phyloP scores from a whole-genome alignment of 768 basidiomycete species.

The Pisolithus marmoratus region DNA sequence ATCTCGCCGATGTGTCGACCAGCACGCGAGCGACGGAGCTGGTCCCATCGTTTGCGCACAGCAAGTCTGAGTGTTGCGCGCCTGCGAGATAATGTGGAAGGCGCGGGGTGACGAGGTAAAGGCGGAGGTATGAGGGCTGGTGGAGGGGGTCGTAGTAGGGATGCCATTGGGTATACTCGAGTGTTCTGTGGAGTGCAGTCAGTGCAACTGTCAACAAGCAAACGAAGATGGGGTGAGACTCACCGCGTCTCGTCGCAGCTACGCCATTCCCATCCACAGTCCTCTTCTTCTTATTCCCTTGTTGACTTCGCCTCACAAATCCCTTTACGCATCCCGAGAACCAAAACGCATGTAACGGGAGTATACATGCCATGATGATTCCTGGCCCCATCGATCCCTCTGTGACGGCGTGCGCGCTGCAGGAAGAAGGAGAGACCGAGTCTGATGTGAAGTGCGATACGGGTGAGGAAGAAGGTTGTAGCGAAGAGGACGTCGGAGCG shows the following conservation, averaged over 20 bases:
- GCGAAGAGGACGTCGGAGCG: slow-evolving; percentile 49
- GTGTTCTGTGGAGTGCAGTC: slow-evolving; percentile 8
- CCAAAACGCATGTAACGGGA: slow-evolving; percentile 50
- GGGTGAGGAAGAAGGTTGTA: slow-evolving; percentile 43
- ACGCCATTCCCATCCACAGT: neutral
- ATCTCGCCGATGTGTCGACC: slow-evolving; percentile 22
- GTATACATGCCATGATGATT: slow-evolving; percentile 33
- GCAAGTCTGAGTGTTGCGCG: slow-evolving; percentile 23
- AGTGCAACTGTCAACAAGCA: neutral
- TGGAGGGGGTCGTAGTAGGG: neutral
- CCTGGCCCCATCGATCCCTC: slow-evolving; percentile 36
- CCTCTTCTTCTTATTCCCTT: neutral
- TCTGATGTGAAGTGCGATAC: slow-evolving; percentile 42
- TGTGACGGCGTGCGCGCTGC: slow-evolving; percentile 24
- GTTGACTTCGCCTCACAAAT: slow-evolving; percentile 32
- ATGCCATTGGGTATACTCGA: neutral
- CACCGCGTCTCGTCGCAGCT: neutral
- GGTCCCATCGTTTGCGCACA: slow-evolving; percentile 24
- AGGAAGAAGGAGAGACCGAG: slow-evolving; percentile 29
- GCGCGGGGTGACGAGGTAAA: slow-evolving; percentile 9
- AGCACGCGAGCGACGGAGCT: slow-evolving; percentile 20
- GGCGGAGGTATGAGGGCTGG: neutral
- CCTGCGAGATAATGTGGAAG: slow-evolving; percentile 19
- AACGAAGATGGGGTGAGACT: neutral
- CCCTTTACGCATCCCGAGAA: slow-evolving; percentile 47